These are phyloP conservation scores for Punctularia strigosozonata DNA, from an alignment of 768 basidiomycete genomes.

Conservation along the genomic window DNA sequence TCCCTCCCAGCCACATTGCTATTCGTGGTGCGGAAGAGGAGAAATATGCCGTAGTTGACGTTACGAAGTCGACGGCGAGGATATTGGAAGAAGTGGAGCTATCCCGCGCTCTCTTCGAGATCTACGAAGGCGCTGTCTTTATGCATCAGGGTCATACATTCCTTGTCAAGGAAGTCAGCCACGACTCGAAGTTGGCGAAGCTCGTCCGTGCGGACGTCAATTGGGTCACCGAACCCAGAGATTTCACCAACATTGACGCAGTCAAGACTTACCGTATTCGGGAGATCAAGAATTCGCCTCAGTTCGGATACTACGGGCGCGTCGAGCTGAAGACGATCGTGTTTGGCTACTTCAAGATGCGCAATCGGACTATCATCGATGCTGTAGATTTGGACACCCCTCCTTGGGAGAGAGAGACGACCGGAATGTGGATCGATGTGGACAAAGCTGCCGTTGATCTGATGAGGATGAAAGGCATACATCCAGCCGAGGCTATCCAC, in stretches of 20 bases:
- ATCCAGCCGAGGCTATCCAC: conserved; percentile 74
- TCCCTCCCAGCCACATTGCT: conserved; percentile 59
- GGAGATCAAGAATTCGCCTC: conserved; percentile 42
- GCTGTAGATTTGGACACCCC: conserved; percentile 68
- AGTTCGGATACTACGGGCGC: conserved; percentile 65
- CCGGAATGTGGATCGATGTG: conserved; percentile 74
- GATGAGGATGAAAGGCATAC: conserved; percentile 42
- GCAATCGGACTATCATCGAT: conserved; percentile 57
- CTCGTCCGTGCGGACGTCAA: conserved; percentile 68
- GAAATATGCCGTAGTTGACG: conserved; percentile 62
- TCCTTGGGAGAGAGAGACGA: conserved; percentile 62
- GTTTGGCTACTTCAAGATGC: conserved; percentile 77
- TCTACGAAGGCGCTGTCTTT: conserved; percentile 86
- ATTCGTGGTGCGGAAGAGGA: conserved; percentile 73
- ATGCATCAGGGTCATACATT: conserved; percentile 82
- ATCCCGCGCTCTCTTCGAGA: conserved; percentile 75
- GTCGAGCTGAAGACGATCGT: conserved; percentile 58
- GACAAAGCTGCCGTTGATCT: conserved; percentile 39
- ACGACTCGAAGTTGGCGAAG: conserved; percentile 64
- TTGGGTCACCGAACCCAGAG: conserved; percentile 73
- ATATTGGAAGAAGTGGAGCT: conserved; percentile 77
- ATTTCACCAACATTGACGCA: conserved; percentile 73
- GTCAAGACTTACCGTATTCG: conserved; percentile 65
- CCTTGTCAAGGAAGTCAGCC: conserved; percentile 71
- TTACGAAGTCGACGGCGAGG: conserved; percentile 30